Evolutionary conservation across 2,329 filamentous ascomycete genomes (phyloP), one percentile per base, ranked within the genome.

Genomic region (Fusarium scirpi): DNA sequence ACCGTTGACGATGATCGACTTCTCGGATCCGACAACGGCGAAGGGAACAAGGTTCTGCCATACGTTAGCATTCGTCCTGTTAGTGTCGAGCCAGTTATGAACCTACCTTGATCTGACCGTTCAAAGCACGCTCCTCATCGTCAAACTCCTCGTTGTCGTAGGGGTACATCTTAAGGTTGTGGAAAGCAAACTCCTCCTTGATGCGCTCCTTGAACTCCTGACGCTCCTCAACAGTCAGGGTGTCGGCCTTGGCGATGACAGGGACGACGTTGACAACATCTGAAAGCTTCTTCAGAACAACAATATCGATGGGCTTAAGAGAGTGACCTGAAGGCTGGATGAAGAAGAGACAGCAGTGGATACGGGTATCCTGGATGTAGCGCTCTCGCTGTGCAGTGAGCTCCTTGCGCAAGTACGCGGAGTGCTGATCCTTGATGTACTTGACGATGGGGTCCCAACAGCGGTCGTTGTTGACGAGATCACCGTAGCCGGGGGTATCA

Each of bases 401-500:
- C 84, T 99, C 96, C 89, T 99, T 99, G 84, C 96, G 93, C 76
- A 99, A 90, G 86, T 98, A 99, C 78, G 96, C 95, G 56, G 94
- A 98, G 88, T 99, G 96, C 87, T 99, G 96, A 84, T 99, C 96
- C 89, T 99, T 99, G 89, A 99, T 99, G 85, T 99, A 99, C 88
- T 99, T 99, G 88, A 99, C 95, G 82, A 99, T 99, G 71, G 96
- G 96, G 81, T 99, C 96, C 96, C 96, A 99, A 91, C 96, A 99
- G 88, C 96, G 92, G 86, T 99, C 96, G 84, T 99, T 99, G 90
- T 99, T 99, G 84, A 99, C 96, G 80, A 98, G 90, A 79, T 99
- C 96, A 79, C 96, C 96, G 79, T 99, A 99, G 72, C 96, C 96
- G 71, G 96, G 96, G 71, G 96, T 99, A 82, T 99, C 96, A 78